phyloP scores from a whole-genome alignment of 208 protist genomes.

The Wallacemonas sp. region DNA sequence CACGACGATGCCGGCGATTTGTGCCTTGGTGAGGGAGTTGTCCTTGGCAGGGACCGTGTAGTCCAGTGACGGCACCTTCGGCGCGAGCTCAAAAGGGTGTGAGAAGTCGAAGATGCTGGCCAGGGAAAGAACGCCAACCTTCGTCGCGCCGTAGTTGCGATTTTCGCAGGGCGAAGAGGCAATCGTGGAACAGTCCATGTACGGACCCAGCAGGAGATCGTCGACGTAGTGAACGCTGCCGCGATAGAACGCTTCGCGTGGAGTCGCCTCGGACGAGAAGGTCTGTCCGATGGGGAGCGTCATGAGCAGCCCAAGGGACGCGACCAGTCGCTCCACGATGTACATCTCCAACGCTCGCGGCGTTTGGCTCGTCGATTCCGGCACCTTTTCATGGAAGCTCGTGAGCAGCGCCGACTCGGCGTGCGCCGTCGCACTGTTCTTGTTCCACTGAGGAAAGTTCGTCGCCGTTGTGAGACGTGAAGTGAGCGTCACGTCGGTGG shows the following conservation, averaged over 20 bases:
- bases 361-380: not conserved
- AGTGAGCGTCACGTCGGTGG: not conserved
- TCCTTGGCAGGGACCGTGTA: not conserved
- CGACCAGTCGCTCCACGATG: not conserved
- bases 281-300: not conserved
- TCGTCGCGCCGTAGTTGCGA: not conserved
- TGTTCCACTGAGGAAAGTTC: constrained; percentile 4
- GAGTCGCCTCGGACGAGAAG: not conserved
- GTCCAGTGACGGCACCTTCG: not conserved
- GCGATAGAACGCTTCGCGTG: not conserved
- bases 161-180: not conserved
- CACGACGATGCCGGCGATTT: not conserved
- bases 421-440: not conserved
- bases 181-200: not conserved
- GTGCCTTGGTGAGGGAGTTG: not conserved
- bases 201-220: not conserved
- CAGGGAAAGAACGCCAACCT: not conserved
- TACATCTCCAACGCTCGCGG: not conserved
- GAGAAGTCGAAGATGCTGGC: not conserved
- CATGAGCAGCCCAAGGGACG: not conserved
- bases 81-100: not conserved
- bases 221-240: constrained; percentile 6
- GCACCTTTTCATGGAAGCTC: not conserved
- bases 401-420: not conserved
- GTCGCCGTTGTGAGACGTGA: not conserved